Conservation (phyloP, 768 basidiomycete genomes). For the Chalciporus sphaerocephalus region DNA sequence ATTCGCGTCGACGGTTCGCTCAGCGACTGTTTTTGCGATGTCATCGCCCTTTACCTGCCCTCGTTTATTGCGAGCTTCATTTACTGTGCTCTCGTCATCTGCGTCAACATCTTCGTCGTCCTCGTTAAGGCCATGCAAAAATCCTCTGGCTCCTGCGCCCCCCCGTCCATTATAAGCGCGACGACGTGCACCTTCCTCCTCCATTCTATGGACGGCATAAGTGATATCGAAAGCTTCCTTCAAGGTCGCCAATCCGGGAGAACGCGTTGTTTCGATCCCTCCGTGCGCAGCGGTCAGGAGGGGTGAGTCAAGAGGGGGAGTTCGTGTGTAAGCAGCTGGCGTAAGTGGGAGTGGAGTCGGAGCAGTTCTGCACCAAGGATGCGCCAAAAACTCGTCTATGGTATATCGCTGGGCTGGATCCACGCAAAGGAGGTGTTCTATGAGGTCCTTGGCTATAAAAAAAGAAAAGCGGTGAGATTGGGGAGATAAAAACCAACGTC, state of each 20-base stretch:
- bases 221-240: slow-evolving; percentile 99
- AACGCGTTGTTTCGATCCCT: slow-evolving; percentile 69
- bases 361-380: slow-evolving; percentile 87
- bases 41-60: slow-evolving; percentile 27
- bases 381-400: slow-evolving; percentile 94
- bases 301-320: slow-evolving; percentile 75
- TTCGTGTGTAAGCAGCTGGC: slow-evolving; percentile 45
- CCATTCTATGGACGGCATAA: slow-evolving; percentile 98
- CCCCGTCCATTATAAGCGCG: slow-evolving; percentile 76
- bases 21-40: slow-evolving; percentile 7
- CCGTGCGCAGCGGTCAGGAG: slow-evolving; percentile 77
- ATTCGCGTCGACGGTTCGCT: slow-evolving; percentile 8
- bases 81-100: slow-evolving; percentile 45
- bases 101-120: slow-evolving; percentile 74
- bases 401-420: slow-evolving; percentile 95
- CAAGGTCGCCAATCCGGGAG: slow-evolving; percentile 87
- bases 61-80: slow-evolving; percentile 43
- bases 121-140: slow-evolving; percentile 85
- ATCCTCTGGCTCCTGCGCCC: slow-evolving; percentile 73
- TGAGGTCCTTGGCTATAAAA: slow-evolving; percentile 82
- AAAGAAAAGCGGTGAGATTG: slow-evolving; percentile 10
- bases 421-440: slow-evolving; percentile 90
- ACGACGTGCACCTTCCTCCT: slow-evolving; percentile 90
- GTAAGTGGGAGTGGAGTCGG: slow-evolving; percentile 65
- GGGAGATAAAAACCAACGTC: background rate